phyloP scores from a whole-genome alignment of 108 stramenopile species.

The Fragilaria radians region DNA sequence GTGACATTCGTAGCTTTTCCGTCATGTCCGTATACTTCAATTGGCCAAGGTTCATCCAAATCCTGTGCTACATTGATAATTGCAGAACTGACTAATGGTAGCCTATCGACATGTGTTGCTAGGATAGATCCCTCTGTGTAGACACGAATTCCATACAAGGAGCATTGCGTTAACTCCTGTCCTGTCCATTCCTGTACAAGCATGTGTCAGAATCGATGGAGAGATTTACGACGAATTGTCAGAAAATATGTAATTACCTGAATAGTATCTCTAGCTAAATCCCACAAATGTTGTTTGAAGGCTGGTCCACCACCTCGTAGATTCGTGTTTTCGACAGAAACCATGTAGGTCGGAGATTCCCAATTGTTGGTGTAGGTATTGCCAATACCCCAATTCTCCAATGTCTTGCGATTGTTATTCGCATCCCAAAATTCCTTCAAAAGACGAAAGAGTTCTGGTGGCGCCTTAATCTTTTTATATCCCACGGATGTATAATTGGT shows the following conservation, averaged over 20 bases:
- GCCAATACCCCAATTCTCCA: slow-evolving; percentile 6
- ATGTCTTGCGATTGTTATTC: slow-evolving; percentile 14
- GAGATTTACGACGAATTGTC: too few relatives aligned
- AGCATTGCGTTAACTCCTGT: slow-evolving; percentile 63
- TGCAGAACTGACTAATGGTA: slow-evolving; percentile 81
- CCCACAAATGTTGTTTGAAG: slow-evolving; percentile 66
- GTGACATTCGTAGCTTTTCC: slow-evolving; percentile 87
- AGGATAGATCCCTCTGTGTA: slow-evolving; percentile 62
- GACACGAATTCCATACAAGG: slow-evolving; percentile 76
- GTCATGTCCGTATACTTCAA: slow-evolving; percentile 82
- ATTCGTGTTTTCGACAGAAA: slow-evolving; percentile 53
- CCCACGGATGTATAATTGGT: slow-evolving; percentile 59
- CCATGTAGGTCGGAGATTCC: slow-evolving; percentile 55
- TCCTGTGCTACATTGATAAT: slow-evolving; percentile 82
- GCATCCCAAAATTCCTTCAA: slow-evolving; percentile 54
- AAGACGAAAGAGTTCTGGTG: slow-evolving; percentile 33
- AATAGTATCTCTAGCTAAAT: slow-evolving; percentile 58
- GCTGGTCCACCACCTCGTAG: slow-evolving; percentile 51
- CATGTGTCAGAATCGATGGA: too few relatives aligned
- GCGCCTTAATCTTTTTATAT: slow-evolving; percentile 48
- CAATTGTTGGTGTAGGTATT: slow-evolving; percentile 51
- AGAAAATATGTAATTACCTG: too few relatives aligned
- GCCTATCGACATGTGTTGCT: slow-evolving; percentile 86
- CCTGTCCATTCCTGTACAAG: slow-evolving; percentile 90
- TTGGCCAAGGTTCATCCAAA: slow-evolving; percentile 81